These are phyloP conservation scores for Udeniomyces megalosporus DNA, from an alignment of 768 basidiomycete species.

Conservation along the genomic window DNA sequence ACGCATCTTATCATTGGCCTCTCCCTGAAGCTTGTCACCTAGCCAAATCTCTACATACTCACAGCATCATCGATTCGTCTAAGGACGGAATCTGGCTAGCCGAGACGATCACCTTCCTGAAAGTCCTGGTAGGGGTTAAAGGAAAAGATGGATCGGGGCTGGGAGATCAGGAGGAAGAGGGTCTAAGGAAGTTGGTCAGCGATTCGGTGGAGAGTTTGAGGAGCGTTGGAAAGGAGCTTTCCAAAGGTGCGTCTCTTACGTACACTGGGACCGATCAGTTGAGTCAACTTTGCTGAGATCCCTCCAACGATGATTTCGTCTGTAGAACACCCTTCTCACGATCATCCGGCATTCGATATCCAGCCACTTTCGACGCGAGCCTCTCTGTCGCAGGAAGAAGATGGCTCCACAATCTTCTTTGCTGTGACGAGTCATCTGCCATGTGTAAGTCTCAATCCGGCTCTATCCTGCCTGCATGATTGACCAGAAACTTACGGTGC, in stretches of 20 bases:
- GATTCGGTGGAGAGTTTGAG: conserved; percentile 19
- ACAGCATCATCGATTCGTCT: conserved; percentile 41
- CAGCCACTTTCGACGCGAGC: conserved; percentile 36
- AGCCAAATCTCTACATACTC: conserved; percentile 52
- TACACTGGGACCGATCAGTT: too few species aligned
- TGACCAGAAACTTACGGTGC: neutral
- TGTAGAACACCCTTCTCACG: conserved; percentile 54
- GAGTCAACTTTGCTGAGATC: too few species aligned
- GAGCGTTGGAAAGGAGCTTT: conserved; percentile 19
- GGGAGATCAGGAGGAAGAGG: conserved; percentile 12
- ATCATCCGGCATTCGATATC: conserved; percentile 53
- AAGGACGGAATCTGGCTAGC: conserved; percentile 68
- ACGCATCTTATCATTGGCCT: conserved; percentile 65
- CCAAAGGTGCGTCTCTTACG: conserved; percentile 24
- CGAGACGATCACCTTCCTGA: conserved; percentile 58
- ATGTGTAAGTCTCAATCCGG: conserved; percentile 66
- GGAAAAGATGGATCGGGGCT: neutral
- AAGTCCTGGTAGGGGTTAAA: conserved; percentile 38
- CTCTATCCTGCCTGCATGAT: too few species aligned
- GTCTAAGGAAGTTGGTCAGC: conserved; percentile 15
- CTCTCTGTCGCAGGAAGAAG: conserved; percentile 38
- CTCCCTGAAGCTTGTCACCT: conserved; percentile 66
- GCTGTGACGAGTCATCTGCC: conserved; percentile 51
- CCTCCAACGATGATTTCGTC: too few species aligned
- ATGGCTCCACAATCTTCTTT: conserved; percentile 48